Base-by-base conservation (phyloP, 768 basidiomycete genomes). In the Termitomyces bulborhizus region DNA sequence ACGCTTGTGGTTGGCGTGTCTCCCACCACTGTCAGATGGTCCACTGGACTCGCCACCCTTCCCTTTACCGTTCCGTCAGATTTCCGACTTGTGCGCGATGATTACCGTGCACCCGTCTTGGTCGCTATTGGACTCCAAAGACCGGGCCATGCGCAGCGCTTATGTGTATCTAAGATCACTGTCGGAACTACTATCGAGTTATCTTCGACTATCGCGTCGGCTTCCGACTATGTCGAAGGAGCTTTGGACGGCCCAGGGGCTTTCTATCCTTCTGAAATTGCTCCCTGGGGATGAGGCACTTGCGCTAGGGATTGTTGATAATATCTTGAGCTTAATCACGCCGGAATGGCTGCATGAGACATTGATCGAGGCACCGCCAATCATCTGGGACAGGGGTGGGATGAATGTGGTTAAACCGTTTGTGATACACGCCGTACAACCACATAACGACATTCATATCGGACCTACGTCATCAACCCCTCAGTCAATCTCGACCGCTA, bases 271-370 rank as follows among this genome's bases (percentile, higher is more conserved):
- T 0, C 60, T 69, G 13, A 70, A 77, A 34, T 71, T 86, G 24
- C 71, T 84, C 12, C 88, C 87, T 0, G 92, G 93, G 12, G 88
- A 95, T 59, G 93, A 95, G 65, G 79, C 79, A 1, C 63, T 71
- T 36, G 85, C 80, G 0, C 60, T 73, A 24, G 66, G 65, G 24
- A 69, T 82, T 52, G 56, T 83, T 24, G 67, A 71, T 18, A 71
- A 75, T n/a, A 51, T 82, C 12, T 44, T 69, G 11, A 61, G 59
- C 29, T 52, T 73, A 0, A 49, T 83, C 44, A 76, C 69, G 3
- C 60, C 65, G 6, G 69, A 71, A n/a, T 81, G 78, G 74, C 63
- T 77, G 56, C 51, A 59, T 21, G 56, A 66, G n/a, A 67, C 66
- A 3, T 70, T 69, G 11, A 70, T 79, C 40, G 56, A 63, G 24